Base-by-base conservation (phyloP, 2,329 filamentous ascomycete genomes). In the Pleurostoma richardsiae region DNA sequence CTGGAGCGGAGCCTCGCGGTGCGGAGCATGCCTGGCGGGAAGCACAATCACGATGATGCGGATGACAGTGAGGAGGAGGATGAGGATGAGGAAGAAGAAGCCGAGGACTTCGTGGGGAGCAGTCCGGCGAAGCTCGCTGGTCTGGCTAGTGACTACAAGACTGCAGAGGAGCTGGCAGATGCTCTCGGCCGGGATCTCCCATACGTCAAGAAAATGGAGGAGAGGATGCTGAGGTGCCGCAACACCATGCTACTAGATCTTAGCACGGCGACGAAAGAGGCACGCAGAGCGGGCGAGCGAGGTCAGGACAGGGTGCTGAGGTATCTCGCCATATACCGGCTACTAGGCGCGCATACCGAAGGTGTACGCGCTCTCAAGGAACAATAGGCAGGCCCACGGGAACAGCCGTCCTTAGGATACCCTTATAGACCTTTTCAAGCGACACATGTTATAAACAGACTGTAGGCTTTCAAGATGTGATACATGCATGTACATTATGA, bases 1-100 rank as follows among this genome's bases (percentile, higher is more conserved):
- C 62, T 91, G 40, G 88, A 91, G 61, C 76, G 75, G 39, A 70
- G 73, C 31, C 64, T 91, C 29, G 76, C 81, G 41, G 69, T 89
- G 28, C 75, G 65, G 51, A 57, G 1, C 48, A 52, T 4, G 59
- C 66, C 4, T 48, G 53, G 30, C 59, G 6, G 58, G 58, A 8
- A 8, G n/a, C 33, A 36, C 8, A 48, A 50, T n/a, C 40, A 10
- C 4, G 54, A 56, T 28, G 50, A 54, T 1, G 52, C 51, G 1
- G 52, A 56, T 0, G 63, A 59, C 10, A 53, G 56, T 29, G 50
- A 54, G 1, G 52, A 52, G 1, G 53, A 57, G 0, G 63, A 59
- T 8, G 61, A 64, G 0, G 61, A 64, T 0, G 59, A 61, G 0
- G 59, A 58, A 1, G 64, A 63, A 0, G 58, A 62, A 0, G 64